A percentile compares a stretch with the other conserved stretches of the same genome.
Conservation (phyloP, 2,329 filamentous ascomycete species). For the Ceratocystis ficicola region DNA sequence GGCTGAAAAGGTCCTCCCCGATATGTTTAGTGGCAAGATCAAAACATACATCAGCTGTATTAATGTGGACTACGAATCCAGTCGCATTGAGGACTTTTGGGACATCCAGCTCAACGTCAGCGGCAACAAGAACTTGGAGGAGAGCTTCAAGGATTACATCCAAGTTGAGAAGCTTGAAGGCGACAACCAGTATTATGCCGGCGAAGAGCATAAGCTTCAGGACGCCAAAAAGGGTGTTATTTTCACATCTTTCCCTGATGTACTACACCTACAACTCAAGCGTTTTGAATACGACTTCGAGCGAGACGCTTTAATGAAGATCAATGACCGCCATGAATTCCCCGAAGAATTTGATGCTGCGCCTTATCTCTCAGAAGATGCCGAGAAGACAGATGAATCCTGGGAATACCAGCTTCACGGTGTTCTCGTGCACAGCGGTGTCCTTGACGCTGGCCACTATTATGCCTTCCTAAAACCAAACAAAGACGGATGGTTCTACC, state of each 20-base stretch:
- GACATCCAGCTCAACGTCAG: constrained; percentile 95
- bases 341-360: constrained; percentile 72
- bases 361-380: constrained; percentile 74
- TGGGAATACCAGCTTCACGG: constrained; percentile 91
- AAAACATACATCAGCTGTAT: constrained; percentile 99
- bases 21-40: constrained; percentile 93
- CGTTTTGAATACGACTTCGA: constrained; percentile 97
- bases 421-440: constrained; percentile 90
- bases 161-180: constrained; percentile 94
- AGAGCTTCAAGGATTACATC: constrained; percentile 93
- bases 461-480: constrained; percentile 92
- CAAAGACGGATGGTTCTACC: constrained; percentile 91
- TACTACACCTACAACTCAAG: constrained; percentile 89
- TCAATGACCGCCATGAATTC: constrained; percentile 86
- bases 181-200: constrained; percentile 95
- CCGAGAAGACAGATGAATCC: constrained; percentile 66
- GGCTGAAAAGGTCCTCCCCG: constrained; percentile 74
- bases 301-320: constrained; percentile 96
- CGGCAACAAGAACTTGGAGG: constrained; percentile 81
- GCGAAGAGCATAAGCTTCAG: constrained; percentile 79
- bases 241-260: constrained; percentile 87
- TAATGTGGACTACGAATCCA: constrained; percentile 95
- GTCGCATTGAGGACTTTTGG: constrained; percentile 94
- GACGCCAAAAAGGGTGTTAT: constrained; percentile 97
- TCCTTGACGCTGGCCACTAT: constrained; percentile 94